phyloP scores from a whole-genome alignment of 768 basidiomycete genomes.

The Leccinum broughii region DNA sequence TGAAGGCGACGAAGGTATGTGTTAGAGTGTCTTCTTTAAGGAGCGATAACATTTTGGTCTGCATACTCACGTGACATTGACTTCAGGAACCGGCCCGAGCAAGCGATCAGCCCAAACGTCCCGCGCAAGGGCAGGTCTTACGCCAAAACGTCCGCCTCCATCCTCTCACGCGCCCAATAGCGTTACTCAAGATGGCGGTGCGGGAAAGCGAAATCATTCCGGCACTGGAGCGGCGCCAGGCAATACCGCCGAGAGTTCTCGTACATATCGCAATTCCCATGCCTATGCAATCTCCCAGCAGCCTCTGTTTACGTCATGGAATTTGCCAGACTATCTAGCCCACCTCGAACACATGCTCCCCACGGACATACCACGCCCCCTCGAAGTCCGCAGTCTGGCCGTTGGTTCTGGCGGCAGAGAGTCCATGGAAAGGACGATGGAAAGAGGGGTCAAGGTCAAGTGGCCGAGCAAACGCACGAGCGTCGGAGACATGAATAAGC shows the following conservation, averaged over 20 bases:
- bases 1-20: conserved; percentile 68
- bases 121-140: conserved; percentile 34
- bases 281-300: conserved; percentile 79
- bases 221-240: conserved; percentile 37
- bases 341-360: conserved; percentile 87
- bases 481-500: conserved; percentile 97
- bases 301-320: conserved; percentile 82
- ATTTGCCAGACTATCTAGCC: conserved; percentile 88
- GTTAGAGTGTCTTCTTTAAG: conserved; percentile 17
- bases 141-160: conserved; percentile 32
- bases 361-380: conserved; percentile 67
- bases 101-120: conserved; percentile 44
- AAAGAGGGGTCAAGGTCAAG: conserved; percentile 83
- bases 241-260: conserved; percentile 49
- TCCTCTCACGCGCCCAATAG: conserved; percentile 34
- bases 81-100: conserved; percentile 35
- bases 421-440: conserved; percentile 59
- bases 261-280: conserved; percentile 77
- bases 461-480: conserved; percentile 96
- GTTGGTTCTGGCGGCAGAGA: conserved; percentile 46
- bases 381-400: conserved; percentile 62
- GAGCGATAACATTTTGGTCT: conserved; percentile 5
- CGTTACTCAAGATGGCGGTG: conserved; percentile 42
- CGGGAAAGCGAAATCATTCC: conserved; percentile 50
- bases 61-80: conserved; percentile 38